Base-by-base conservation (phyloP, 2,329 filamentous ascomycete species). In the Colletotrichum sp. region DNA sequence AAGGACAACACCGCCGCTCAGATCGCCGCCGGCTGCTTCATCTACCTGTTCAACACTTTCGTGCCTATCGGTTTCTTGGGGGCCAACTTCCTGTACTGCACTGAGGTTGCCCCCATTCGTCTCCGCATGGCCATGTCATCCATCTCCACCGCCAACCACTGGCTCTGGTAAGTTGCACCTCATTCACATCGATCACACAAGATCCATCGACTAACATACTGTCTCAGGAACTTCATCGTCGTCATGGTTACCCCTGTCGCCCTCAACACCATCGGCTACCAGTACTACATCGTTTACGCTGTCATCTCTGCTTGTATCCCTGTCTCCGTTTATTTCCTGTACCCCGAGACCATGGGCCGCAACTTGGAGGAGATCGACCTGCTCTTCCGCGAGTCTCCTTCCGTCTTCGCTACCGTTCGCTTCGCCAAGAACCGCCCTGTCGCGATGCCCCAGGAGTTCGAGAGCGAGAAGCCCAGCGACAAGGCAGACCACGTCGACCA, bases 1-100 rank as follows among this genome's bases (percentile, higher is more conserved):
- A 82, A 80, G 36, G 79, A 80, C 16, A 88, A 89, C 80, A 82
- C 82, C 4, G 73, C 82, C 3, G 85, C 89, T 3, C 85, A 88
- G 73, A 86, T 90, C 55, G 86, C 85, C 1, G 88, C 87, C 1
- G 88, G 87, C 1, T 85, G 89, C 75, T 90, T 90, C 80, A 85
- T 92, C 63, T 92, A 89, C 80, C 80, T 90, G 61, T 92, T 90
- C 83, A 89, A 91, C 80, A 89, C 87, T 76, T 91, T 91, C 80
- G 88, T 90, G 58, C 89, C 88, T 0, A 88, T 91, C 70, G 90
- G 89, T 0, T 91, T 90, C 81, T 83, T 90, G 0, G 90, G 90
- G 2, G 86, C 89, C 36, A 91, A 90, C 76, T 91, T 91, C 81
- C 82, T 91, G 24, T 92, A 91, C 80, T 89, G 88, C 72, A 87